Percentiles rank a stretch among this genome's conserved stretches.
Conservation (phyloP, 257 asterid genomes). For the Cinchona pubescens region DNA sequence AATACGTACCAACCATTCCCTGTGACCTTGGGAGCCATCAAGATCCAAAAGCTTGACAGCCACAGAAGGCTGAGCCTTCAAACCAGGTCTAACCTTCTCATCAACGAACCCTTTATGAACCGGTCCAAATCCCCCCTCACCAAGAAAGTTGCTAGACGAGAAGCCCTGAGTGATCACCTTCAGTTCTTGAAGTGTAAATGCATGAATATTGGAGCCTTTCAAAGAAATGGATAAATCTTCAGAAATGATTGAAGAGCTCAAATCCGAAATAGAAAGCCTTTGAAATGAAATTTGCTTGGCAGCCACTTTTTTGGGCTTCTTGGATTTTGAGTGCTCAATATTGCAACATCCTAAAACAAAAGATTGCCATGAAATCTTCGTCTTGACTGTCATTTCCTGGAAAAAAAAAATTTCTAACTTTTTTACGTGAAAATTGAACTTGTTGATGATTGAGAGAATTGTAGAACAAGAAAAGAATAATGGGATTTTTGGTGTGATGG, state of each 20-base stretch:
- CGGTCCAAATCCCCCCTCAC: constrained; percentile 96
- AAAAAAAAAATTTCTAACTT: neutral
- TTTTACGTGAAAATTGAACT: neutral
- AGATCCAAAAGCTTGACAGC: constrained; percentile 90
- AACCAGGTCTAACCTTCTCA: constrained; percentile 68
- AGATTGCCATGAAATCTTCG: constrained; percentile 55
- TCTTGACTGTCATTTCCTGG: constrained; percentile 36
- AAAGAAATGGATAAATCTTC: constrained; percentile 75
- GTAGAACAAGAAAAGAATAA: neutral
- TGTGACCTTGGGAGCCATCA: constrained; percentile 87
- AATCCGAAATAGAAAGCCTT: constrained; percentile 54
- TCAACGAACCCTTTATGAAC: constrained; percentile 95
- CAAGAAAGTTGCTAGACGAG: constrained; percentile 72
- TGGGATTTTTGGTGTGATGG: constrained; percentile 2
- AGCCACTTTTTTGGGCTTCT: constrained; percentile 20
- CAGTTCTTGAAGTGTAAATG: constrained; percentile 71
- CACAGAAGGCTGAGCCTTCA: constrained; percentile 94
- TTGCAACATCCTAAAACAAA: constrained; percentile 53
- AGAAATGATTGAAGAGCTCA: constrained; percentile 57
- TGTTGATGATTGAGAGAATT: neutral
- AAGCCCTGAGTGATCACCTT: constrained; percentile 73
- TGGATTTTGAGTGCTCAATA: constrained; percentile 21
- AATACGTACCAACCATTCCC: constrained; percentile 81
- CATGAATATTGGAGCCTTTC: constrained; percentile 68
- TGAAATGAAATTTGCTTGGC: constrained; percentile 44